Evolutionary conservation across 208 protist species (phyloP).

Genomic region (Crithidia thermophila): DNA sequence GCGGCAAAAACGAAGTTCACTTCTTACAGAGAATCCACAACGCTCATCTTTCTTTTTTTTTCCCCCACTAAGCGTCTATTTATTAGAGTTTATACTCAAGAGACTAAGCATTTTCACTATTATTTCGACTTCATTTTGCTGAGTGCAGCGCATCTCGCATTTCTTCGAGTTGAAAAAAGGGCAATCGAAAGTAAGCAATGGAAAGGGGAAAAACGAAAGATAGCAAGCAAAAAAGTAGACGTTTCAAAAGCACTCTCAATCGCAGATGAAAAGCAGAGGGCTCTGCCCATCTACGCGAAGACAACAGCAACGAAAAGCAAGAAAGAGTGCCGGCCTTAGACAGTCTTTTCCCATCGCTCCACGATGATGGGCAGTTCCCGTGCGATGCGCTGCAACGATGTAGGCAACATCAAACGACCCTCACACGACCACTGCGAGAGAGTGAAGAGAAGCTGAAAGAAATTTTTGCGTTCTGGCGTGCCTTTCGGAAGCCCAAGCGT

Average conservation of each 20-base stretch:
- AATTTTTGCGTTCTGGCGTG: constrained; percentile 28
- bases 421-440: constrained; percentile 57
- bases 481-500: constrained; percentile 22
- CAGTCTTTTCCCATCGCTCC: constrained; percentile 22
- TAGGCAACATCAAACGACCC: constrained; percentile 20
- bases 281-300: background rate
- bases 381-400: constrained; percentile 30
- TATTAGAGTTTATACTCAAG: no score
- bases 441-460: constrained; percentile 55
- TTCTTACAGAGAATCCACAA: no score
- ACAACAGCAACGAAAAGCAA: background rate
- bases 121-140: no score
- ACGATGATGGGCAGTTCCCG: constrained; percentile 54
- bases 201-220: no score
- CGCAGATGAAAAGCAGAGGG: background rate
- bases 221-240: no score
- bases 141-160: no score
- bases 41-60: no score
- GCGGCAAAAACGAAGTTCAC: no score
- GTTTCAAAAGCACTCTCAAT: background rate
- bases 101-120: no score
- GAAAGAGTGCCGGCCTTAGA: constrained; percentile 5
- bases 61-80: background rate
- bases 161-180: background rate
- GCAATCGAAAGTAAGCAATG: background rate